phyloP scores from a whole-genome alignment of 257 asterid species.

The Solanum neorickii region DNA sequence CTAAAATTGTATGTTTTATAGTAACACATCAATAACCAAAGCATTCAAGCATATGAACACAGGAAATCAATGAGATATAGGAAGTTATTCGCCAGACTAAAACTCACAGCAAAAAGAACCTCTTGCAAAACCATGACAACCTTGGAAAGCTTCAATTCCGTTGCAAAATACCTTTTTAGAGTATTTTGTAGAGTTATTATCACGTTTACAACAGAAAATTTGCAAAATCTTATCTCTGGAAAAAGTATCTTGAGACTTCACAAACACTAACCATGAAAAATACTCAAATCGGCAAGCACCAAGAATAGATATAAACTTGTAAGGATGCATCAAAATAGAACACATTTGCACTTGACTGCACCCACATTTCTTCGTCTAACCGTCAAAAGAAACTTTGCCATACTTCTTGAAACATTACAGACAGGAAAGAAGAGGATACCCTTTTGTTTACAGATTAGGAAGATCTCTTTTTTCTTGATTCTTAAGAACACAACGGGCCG shows the following conservation, averaged over 20 bases:
- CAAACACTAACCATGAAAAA: not conserved
- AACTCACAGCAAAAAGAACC: not conserved
- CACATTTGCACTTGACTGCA: not conserved
- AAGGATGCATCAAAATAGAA: not conserved
- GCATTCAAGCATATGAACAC: not conserved
- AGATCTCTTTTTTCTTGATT: not conserved
- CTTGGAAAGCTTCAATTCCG: not conserved
- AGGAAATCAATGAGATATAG: not conserved
- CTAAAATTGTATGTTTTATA: not conserved
- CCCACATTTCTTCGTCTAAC: not conserved
- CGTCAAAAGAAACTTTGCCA: not conserved
- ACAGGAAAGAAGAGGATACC: not conserved
- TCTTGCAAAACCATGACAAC: not conserved
- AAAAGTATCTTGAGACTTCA: not conserved
- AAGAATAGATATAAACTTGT: not conserved
- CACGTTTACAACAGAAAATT: not conserved
- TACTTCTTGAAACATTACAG: not conserved
- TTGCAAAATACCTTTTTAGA: not conserved
- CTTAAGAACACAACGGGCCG: not conserved
- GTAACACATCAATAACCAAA: not conserved
- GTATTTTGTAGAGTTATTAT: not conserved
- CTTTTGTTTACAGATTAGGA: not conserved
- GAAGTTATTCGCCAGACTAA: not conserved
- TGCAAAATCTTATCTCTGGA: not conserved
- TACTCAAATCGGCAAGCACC: not conserved